Percentiles rank a stretch among this genome's conserved stretches.
These are phyloP conservation scores for Aspergillus floridensis DNA, from an alignment of 2,329 filamentous ascomycete species.

Conservation along the genomic window DNA sequence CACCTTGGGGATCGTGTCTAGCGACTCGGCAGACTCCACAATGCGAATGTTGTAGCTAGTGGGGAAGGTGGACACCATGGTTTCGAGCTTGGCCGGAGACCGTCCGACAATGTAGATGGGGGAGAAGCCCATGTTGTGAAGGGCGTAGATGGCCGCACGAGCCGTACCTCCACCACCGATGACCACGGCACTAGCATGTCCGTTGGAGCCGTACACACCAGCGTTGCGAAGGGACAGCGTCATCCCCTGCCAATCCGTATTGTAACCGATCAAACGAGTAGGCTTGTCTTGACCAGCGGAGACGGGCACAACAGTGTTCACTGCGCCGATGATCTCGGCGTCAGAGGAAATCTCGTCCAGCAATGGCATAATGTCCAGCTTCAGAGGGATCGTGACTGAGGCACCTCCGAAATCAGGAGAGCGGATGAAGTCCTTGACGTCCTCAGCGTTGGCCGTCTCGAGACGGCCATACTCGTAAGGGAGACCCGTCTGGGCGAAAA, in stretches of 20 bases:
- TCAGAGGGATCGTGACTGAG: constrained; percentile 93
- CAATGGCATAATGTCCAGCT: constrained; percentile 78
- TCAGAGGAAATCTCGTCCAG: constrained; percentile 78
- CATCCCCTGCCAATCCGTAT: constrained; percentile 97
- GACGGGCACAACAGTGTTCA: constrained; percentile 84
- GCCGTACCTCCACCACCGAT: constrained; percentile 91
- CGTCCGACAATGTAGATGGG: constrained; percentile 87
- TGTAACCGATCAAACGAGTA: constrained; percentile 70
- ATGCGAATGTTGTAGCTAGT: constrained; percentile 66
- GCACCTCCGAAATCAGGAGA: constrained; percentile 80
- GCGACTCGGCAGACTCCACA: constrained; percentile 55
- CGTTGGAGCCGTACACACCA: constrained; percentile 53
- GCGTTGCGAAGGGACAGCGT: constrained; percentile 70
- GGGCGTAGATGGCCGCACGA: constrained; percentile 83
- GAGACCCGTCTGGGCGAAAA: constrained; percentile 74
- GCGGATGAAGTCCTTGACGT: constrained; percentile 65
- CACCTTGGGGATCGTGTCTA: constrained; percentile 61
- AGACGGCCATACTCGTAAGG: constrained; percentile 76
- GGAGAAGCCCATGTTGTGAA: constrained; percentile 77
- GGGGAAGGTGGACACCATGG: constrained; percentile 71
- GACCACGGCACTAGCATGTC: constrained; percentile 64
- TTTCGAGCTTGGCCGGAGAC: constrained; percentile 64
- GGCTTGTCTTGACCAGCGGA: constrained; percentile 44
- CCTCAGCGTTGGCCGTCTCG: constrained; percentile 66
- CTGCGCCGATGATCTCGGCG: constrained; percentile 79